Percentiles rank a stretch among this genome's conserved stretches.
Evolutionary conservation across 768 basidiomycete genomes (phyloP).

Genomic region (Lentinula aciculospora): DNA sequence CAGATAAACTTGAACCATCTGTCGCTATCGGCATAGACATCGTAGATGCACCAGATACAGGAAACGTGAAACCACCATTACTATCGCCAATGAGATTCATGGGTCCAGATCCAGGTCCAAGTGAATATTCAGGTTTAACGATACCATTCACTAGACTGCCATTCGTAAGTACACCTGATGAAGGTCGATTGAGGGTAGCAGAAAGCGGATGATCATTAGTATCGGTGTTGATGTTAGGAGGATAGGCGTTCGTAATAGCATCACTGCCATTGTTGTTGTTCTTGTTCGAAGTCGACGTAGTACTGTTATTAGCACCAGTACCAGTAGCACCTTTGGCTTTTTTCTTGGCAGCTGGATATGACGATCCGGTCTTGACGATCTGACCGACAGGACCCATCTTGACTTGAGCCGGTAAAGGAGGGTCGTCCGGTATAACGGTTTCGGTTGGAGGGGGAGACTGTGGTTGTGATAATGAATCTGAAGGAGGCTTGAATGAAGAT

Average conservation of each 20-base stretch:
- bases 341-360: constrained; percentile 56
- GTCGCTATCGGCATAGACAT: not conserved
- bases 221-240: not conserved
- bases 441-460: constrained; percentile 8
- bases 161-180: constrained; percentile 1
- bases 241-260: not conserved
- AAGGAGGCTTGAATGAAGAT: not conserved
- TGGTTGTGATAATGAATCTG: not conserved
- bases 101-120: constrained; percentile 17
- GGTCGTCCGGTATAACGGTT: constrained; percentile 58
- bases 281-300: constrained; percentile 6
- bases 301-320: constrained; percentile 12
- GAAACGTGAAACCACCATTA: constrained; percentile 12
- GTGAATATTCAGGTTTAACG: constrained; percentile 10
- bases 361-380: constrained; percentile 47
- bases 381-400: constrained; percentile 82
- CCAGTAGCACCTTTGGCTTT: constrained; percentile 26
- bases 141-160: not conserved
- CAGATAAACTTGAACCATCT: not conserved
- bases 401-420: constrained; percentile 47
- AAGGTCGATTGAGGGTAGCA: not conserved
- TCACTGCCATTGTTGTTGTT: not conserved
- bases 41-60: not conserved
- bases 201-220: not conserved
- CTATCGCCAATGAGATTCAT: constrained; percentile 9